Evolutionary conservation across 2,329 filamentous ascomycete species (phyloP).

Genomic region (Lachnellula suecica): DNA sequence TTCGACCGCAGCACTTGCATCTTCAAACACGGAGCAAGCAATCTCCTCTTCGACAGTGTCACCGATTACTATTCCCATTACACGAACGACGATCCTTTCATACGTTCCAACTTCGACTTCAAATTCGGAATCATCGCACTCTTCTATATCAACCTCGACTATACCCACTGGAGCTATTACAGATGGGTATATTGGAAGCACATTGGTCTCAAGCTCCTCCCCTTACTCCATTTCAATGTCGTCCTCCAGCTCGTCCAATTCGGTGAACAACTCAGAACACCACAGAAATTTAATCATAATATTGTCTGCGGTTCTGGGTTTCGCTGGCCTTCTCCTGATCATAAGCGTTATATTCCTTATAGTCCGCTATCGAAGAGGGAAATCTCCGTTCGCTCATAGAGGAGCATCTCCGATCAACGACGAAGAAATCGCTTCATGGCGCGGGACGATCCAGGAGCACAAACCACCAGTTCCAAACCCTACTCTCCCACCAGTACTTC

Average conservation of each 20-base stretch:
- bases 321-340: constrained; percentile 25
- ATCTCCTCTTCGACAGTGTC: not conserved
- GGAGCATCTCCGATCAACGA: constrained; percentile 63
- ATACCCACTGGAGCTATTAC: not conserved
- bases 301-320: constrained; percentile 27
- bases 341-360: constrained; percentile 18
- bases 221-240: not conserved
- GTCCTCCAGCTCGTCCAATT: not conserved
- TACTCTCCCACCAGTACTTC: constrained; percentile 8
- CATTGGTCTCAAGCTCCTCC: not conserved
- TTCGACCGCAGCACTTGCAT: not conserved
- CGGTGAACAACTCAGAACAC: not conserved
- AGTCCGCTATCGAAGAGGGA: constrained; percentile 23
- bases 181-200: not conserved
- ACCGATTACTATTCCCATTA: constrained; percentile 1
- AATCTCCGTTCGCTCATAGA: constrained; percentile 46
- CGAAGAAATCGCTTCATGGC: constrained; percentile 65
- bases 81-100: constrained; percentile 8
- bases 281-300: constrained; percentile 25
- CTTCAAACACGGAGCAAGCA: constrained; percentile 1
- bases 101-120: not conserved
- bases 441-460: constrained; percentile 24
- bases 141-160: constrained; percentile 1
- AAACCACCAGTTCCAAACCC: constrained; percentile 13
- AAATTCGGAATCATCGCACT: not conserved